Conservation (phyloP, 1,284 basidiomycete genomes). For the Pisolithus thermaeus region DNA sequence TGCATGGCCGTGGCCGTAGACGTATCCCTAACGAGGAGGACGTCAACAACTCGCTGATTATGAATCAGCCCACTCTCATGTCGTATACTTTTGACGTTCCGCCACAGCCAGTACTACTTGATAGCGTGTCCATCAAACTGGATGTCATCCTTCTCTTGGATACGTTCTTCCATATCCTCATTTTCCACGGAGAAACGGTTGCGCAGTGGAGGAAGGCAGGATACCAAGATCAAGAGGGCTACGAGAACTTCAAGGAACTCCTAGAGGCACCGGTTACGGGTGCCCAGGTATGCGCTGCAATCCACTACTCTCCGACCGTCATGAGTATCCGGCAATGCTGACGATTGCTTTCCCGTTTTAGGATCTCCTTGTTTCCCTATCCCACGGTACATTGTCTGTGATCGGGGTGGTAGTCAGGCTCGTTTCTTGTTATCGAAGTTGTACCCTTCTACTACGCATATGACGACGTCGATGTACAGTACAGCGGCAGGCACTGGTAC, state of each 20-base stretch:
- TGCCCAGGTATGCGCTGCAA: slow-evolving; percentile 50
- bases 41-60: too few relatives aligned
- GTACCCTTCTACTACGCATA: slow-evolving; percentile 48
- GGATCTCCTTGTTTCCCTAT: slow-evolving; percentile 94
- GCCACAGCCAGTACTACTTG: slow-evolving; percentile 92
- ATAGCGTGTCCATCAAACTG: slow-evolving; percentile 64
- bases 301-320: too few relatives aligned
- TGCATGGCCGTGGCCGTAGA: slow-evolving; percentile 34
- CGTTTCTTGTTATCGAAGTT: slow-evolving; percentile 95
- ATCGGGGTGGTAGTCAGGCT: slow-evolving; percentile 96
- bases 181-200: slow-evolving; percentile 95
- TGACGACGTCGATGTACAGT: too few relatives aligned
- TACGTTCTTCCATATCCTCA: slow-evolving; percentile 45
- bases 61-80: slow-evolving; percentile 81
- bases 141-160: slow-evolving; percentile 98
- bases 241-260: slow-evolving; percentile 97
- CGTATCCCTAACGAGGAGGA: slow-evolving; percentile 82
- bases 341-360: slow-evolving; percentile 25
- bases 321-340: background rate
- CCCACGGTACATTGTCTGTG: slow-evolving; percentile 96
- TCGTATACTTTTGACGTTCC: slow-evolving; percentile 88
- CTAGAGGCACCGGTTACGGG: slow-evolving; percentile 79
- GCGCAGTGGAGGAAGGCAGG: slow-evolving; percentile 99
- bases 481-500: too few relatives aligned
- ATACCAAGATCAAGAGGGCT: slow-evolving; percentile 98